Evolutionary conservation across 192 early-diverging fungal species (phyloP).

Genomic region (Lobosporangium transversale): DNA sequence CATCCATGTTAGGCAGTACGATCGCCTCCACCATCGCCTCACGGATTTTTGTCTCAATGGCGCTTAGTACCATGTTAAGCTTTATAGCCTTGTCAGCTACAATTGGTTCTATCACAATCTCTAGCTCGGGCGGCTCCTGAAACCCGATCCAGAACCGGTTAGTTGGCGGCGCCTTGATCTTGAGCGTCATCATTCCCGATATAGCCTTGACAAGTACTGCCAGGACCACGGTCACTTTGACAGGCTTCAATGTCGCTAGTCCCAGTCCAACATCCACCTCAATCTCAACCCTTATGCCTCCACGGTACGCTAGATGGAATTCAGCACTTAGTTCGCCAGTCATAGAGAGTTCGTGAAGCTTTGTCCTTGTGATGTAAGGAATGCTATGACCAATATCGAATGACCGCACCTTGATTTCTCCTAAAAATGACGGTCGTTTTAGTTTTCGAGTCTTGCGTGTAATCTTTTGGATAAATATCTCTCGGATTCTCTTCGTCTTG

Average conservation of each 20-base stretch:
- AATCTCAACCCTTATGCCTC: conserved; percentile 82
- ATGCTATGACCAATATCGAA: conserved; percentile 82
- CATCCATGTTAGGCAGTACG: conserved; percentile 92
- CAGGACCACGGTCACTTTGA: conserved; percentile 84
- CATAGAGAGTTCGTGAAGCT: conserved; percentile 69
- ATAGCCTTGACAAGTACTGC: conserved; percentile 79
- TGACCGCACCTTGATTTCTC: conserved; percentile 83
- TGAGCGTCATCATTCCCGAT: conserved; percentile 80
- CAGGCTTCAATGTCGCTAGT: conserved; percentile 52
- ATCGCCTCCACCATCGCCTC: conserved; percentile 84
- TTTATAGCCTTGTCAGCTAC: conserved; percentile 88
- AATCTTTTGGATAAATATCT: conserved; percentile 73
- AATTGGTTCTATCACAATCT: conserved; percentile 81
- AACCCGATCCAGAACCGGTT: conserved; percentile 94
- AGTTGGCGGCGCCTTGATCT: conserved; percentile 83
- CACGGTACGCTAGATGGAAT: conserved; percentile 81
- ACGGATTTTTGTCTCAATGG: conserved; percentile 86
- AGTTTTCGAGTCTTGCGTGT: conserved; percentile 74
- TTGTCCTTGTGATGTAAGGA: conserved; percentile 83
- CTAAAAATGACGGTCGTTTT: conserved; percentile 76
- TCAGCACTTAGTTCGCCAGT: conserved; percentile 81
- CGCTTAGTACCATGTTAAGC: conserved; percentile 78
- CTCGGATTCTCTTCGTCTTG: conserved; percentile 68
- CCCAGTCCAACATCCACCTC: conserved; percentile 65
- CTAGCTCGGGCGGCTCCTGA: conserved; percentile 79